Conservation (phyloP, 805 yeast species). For the Ogataea philodendri region DNA sequence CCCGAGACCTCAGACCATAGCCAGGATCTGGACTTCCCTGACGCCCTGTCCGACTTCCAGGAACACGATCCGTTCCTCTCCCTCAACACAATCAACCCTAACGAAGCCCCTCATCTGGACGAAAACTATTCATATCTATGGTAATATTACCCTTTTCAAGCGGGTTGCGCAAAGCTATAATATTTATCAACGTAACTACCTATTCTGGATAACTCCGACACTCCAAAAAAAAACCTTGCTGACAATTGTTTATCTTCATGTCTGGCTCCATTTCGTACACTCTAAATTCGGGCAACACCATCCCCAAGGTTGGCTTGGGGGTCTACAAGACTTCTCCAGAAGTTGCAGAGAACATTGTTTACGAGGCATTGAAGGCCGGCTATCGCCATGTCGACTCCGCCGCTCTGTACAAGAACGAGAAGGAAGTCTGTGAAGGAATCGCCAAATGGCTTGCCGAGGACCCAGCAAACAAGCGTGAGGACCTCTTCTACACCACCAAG, state of each 20-base stretch:
- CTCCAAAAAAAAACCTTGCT: not conserved
- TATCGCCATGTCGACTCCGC: constrained; percentile 79
- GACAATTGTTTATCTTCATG: constrained; percentile 1
- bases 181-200: too few species aligned
- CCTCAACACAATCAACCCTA: constrained; percentile 3
- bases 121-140: constrained; percentile 9
- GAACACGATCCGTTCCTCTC: constrained; percentile 11
- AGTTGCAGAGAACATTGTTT: constrained; percentile 45
- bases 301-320: constrained; percentile 60
- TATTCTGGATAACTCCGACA: not conserved
- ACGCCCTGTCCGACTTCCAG: constrained; percentile 6
- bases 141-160: constrained; percentile 3
- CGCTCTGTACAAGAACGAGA: constrained; percentile 61
- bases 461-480: constrained; percentile 33
- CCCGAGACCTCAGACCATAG: not conserved
- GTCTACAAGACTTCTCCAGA: constrained; percentile 44
- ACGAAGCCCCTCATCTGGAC: constrained; percentile 5
- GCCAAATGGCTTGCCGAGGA: constrained; percentile 37
- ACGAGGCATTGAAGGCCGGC: constrained; percentile 59
- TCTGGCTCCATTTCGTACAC: constrained; percentile 22
- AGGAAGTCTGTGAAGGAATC: constrained; percentile 59
- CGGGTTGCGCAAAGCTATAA: too few species aligned
- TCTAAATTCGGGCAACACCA: constrained; percentile 49
- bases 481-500: constrained; percentile 43
- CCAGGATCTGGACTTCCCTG: constrained; percentile 1